A percentile compares a stretch with the other conserved stretches of the same genome.
Conservation (phyloP, 305 asterid species). For the Nicotiana rustica region DNA sequence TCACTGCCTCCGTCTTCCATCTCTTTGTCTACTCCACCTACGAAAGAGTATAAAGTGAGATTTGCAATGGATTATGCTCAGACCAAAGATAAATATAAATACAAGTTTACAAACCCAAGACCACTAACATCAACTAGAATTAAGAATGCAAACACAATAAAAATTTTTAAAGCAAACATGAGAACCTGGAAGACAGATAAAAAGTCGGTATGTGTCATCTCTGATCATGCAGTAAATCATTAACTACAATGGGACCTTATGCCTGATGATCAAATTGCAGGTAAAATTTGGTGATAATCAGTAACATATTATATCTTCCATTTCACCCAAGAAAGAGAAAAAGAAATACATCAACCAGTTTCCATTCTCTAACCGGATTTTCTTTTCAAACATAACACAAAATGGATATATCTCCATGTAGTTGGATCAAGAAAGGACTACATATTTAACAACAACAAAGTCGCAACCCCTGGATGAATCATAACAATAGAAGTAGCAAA, state of each 20-base stretch:
- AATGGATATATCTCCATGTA: neutral
- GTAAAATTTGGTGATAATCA: neutral
- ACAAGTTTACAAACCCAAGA: neutral
- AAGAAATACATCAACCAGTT: conserved; percentile 6
- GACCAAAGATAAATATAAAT: neutral
- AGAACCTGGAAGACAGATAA: neutral
- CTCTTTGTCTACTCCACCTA: too few relatives aligned
- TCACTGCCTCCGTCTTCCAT: too few relatives aligned
- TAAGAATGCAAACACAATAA: conserved; percentile 17
- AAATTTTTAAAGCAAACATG: neutral
- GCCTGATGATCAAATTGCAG: neutral
- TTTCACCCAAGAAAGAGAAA: conserved; percentile 6
- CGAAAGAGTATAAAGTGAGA: too few relatives aligned
- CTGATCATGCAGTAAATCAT: too few relatives aligned
- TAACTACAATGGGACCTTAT: too few relatives aligned
- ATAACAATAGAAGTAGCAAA: neutral
- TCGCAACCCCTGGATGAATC: neutral
- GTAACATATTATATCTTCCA: conserved; percentile 23
- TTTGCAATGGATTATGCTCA: too few relatives aligned
- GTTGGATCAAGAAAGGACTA: neutral
- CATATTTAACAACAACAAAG: neutral
- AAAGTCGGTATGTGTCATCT: neutral
- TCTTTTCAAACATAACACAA: neutral
- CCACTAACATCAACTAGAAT: conserved; percentile 14
- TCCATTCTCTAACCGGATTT: neutral